These are phyloP conservation scores for Bryum argenteum DNA, from an alignment of 225 moss, liverwort and hornwort genomes.

Conservation along the genomic window DNA sequence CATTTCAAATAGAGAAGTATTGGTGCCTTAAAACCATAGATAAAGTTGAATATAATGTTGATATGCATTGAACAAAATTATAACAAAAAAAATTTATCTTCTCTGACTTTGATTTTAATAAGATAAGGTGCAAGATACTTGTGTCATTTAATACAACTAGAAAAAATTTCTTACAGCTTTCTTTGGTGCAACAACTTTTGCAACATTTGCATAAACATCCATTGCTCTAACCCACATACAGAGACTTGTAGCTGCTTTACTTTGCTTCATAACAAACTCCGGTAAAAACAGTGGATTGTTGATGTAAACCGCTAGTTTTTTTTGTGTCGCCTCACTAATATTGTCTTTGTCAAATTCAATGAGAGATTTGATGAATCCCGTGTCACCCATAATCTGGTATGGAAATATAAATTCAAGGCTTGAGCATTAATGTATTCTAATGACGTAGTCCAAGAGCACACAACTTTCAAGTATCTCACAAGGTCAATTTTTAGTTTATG, in stretches of 20 bases:
- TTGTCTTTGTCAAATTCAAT: constrained; percentile 94
- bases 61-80: no score
- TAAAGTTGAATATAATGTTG: no score
- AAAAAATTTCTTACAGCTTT: constrained; percentile 43
- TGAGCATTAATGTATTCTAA: no score
- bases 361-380: constrained; percentile 79
- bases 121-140: neutral
- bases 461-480: no score
- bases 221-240: constrained; percentile 97
- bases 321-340: constrained; percentile 65
- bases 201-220: constrained; percentile 89
- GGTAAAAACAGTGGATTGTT: constrained; percentile 75
- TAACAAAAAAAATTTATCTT: no score
- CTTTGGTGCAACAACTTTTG: constrained; percentile 89
- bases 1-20: no score
- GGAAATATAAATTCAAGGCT: rapidly evolving
- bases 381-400: constrained; percentile 79
- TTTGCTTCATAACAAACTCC: constrained; percentile 81
- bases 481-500: no score
- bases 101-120: no score
- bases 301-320: constrained; percentile 72
- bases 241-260: constrained; percentile 89
- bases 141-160: neutral
- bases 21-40: no score
- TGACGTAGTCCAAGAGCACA: no score